These are phyloP conservation scores for Chlorencoelia australis DNA, from an alignment of 2,329 filamentous ascomycete species.

Conservation along the genomic window DNA sequence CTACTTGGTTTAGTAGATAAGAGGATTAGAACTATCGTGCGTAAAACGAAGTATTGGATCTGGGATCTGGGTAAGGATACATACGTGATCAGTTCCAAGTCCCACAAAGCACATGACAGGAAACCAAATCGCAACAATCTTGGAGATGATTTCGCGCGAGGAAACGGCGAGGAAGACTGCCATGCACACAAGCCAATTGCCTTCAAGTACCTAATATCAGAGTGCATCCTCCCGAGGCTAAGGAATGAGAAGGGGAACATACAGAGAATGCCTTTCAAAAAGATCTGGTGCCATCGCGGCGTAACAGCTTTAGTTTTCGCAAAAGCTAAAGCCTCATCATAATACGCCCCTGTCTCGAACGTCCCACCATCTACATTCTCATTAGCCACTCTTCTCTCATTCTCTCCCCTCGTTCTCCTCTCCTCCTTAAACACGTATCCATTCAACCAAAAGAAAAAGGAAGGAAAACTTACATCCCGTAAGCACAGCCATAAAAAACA, in stretches of 20 bases:
- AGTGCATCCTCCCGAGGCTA: no score
- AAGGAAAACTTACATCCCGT: conserved; percentile 33
- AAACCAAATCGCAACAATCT: conserved; percentile 46
- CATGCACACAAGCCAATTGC: conserved; percentile 48
- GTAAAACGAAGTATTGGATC: no score
- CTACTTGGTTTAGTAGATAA: no score
- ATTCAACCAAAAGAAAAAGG: not conserved
- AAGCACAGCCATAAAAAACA: conserved; percentile 39
- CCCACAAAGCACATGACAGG: conserved; percentile 45
- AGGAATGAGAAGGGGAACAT: conserved; percentile 5
- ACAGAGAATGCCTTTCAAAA: conserved; percentile 43
- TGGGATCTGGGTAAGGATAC: no score
- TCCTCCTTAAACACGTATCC: not conserved
- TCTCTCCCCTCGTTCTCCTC: not conserved
- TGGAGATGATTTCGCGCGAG: conserved; percentile 40
- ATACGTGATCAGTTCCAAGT: conserved; percentile 45
- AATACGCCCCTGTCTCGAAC: conserved; percentile 36
- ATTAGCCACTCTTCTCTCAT: not conserved
- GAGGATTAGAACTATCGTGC: no score
- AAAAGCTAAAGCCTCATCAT: conserved; percentile 34
- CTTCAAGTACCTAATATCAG: no score
- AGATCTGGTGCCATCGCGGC: conserved; percentile 41
- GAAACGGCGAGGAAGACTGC: conserved; percentile 39
- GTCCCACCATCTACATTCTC: conserved; percentile 32
- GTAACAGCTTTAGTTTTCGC: conserved; percentile 39